Conservation (phyloP, 1,284 basidiomycete genomes). For the Amylostereum chailletii region DNA sequence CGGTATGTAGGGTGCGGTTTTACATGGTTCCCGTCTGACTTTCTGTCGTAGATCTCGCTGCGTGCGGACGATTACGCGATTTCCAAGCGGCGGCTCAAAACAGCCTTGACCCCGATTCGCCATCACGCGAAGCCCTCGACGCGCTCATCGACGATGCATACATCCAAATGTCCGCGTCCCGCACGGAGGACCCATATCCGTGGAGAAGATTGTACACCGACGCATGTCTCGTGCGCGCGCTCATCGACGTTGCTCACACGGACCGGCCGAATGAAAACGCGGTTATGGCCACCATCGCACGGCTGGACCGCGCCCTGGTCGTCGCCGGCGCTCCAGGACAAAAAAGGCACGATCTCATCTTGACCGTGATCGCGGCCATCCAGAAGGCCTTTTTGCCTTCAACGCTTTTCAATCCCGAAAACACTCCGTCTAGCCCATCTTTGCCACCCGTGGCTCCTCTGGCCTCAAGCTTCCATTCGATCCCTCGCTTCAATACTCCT, state of each 20-base stretch:
- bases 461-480: constrained; percentile 12
- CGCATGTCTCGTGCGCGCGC: constrained; percentile 43
- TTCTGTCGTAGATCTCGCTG: background rate
- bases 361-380: constrained; percentile 44
- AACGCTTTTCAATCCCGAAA: constrained; percentile 1
- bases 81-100: background rate
- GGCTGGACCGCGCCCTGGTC: constrained; percentile 76
- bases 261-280: constrained; percentile 18
- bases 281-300: constrained; percentile 33
- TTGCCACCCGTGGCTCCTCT: constrained; percentile 7
- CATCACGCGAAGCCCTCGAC: constrained; percentile 11
- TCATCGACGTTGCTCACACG: constrained; percentile 28
- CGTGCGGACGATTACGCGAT: background rate
- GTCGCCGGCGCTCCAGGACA: constrained; percentile 73
- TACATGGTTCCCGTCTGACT: background rate
- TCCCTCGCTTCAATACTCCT: constrained; percentile 29
- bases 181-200: constrained; percentile 5
- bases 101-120: background rate
- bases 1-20: background rate
- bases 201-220: constrained; percentile 63
- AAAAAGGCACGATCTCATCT: constrained; percentile 50
- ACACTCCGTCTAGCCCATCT: background rate
- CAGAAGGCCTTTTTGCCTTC: constrained; percentile 23
- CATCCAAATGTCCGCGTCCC: constrained; percentile 13
- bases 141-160: constrained; percentile 17